phyloP scores from a whole-genome alignment of 2,329 filamentous ascomycete species.

The Colletotrichum liriopes region DNA sequence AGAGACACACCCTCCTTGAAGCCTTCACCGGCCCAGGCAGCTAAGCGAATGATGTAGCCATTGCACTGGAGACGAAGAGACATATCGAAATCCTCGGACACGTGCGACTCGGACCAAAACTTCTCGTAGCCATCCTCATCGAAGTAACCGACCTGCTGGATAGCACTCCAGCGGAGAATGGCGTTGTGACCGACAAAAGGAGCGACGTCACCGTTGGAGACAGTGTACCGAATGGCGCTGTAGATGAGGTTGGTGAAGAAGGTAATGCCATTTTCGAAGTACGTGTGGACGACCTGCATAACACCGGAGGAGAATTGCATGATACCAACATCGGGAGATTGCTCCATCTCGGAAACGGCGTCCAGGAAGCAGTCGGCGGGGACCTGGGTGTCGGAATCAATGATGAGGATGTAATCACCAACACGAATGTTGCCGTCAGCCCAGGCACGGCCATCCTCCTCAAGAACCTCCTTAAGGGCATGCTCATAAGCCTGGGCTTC shows the following conservation, averaged over 20 bases:
- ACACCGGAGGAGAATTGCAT: conserved; percentile 84
- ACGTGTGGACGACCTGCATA: conserved; percentile 84
- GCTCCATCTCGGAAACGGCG: conserved; percentile 86
- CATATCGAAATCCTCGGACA: conserved; percentile 89
- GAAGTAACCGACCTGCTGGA: conserved; percentile 80
- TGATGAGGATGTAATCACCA: conserved; percentile 86
- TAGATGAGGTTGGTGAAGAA: conserved; percentile 84
- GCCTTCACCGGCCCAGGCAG: conserved; percentile 81
- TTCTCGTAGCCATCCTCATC: conserved; percentile 82
- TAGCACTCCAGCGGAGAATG: conserved; percentile 81
- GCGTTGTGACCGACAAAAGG: conserved; percentile 89
- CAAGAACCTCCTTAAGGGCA: conserved; percentile 76
- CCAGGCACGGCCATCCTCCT: conserved; percentile 80
- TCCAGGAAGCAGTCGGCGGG: conserved; percentile 84
- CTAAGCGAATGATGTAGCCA: conserved; percentile 81
- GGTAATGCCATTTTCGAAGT: conserved; percentile 80
- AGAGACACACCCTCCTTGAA: conserved; percentile 89
- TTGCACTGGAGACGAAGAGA: conserved; percentile 81
- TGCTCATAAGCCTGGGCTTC: conserved; percentile 78
- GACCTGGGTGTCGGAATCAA: conserved; percentile 86
- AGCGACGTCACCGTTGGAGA: conserved; percentile 82
- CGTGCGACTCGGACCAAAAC: conserved; percentile 86
- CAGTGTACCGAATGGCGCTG: conserved; percentile 83
- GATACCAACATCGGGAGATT: conserved; percentile 83
- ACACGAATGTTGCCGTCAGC: conserved; percentile 89